phyloP scores from a whole-genome alignment of 192 early-diverging fungal species.

The Umbelopsis isabellina region DNA sequence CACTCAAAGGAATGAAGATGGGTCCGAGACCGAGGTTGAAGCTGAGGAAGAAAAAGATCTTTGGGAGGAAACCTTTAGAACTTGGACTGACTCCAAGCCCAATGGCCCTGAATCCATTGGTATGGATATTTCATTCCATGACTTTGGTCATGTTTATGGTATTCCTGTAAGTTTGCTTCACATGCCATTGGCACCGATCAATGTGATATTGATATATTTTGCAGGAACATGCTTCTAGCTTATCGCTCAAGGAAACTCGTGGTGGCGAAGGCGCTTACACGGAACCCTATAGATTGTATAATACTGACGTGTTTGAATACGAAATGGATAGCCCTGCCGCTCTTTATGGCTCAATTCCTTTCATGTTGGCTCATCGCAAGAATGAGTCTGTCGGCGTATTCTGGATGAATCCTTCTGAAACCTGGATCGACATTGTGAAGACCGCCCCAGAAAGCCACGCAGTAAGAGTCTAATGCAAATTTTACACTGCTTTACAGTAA shows the following conservation, averaged over 20 bases:
- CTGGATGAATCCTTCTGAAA: conserved; percentile 95
- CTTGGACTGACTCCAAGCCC: conserved; percentile 91
- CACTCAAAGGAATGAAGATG: conserved; percentile 41
- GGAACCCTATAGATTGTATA: conserved; percentile 96
- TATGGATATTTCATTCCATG: conserved; percentile 89
- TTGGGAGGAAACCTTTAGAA: conserved; percentile 92
- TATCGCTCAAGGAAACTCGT: conserved; percentile 88
- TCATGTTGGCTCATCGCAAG: conserved; percentile 89
- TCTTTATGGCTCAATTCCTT: conserved; percentile 93
- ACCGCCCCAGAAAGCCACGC: conserved; percentile 39
- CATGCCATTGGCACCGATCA: neutral
- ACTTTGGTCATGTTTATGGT: conserved; percentile 89
- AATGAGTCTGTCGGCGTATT: conserved; percentile 78
- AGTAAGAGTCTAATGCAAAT: neutral
- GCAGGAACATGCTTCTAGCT: conserved; percentile 82
- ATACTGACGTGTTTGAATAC: conserved; percentile 99
- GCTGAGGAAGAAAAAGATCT: conserved; percentile 49
- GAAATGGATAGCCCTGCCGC: conserved; percentile 94
- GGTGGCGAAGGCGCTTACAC: conserved; percentile 71
- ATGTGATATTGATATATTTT: neutral
- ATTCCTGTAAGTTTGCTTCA: conserved; percentile 61
- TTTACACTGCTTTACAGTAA: neutral
- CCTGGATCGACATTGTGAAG: conserved; percentile 96
- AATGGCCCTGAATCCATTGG: conserved; percentile 93
- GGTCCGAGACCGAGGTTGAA: conserved; percentile 43